phyloP scores from a whole-genome alignment of 805 yeast genomes.

The Candida piceae region DNA sequence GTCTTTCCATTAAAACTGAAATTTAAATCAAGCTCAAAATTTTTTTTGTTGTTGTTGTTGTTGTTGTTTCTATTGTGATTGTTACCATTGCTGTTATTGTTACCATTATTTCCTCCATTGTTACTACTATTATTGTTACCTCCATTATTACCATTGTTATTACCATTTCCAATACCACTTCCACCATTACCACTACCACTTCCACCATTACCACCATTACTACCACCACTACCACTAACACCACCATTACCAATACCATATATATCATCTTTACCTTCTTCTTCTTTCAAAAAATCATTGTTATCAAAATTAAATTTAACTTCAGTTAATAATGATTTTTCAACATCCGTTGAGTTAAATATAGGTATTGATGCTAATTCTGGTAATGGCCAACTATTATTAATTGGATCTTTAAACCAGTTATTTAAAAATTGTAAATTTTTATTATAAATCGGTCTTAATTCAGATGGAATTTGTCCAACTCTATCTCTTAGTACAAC shows the following conservation, averaged over 20 bases:
- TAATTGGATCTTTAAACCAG: constrained; percentile 43
- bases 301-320: constrained; percentile 60
- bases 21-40: constrained; percentile 18
- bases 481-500: constrained; percentile 78
- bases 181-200: no score
- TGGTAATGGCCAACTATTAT: constrained; percentile 70
- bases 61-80: no score
- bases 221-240: no score
- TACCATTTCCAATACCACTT: not conserved
- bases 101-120: no score
- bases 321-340: constrained; percentile 67
- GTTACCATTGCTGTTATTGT: no score
- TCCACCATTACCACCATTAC: no score
- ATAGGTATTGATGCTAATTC: constrained; percentile 59
- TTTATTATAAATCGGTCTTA: constrained; percentile 68
- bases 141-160: not conserved
- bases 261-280: not conserved
- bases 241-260: constrained; percentile 12
- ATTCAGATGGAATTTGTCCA: constrained; percentile 76
- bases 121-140: no score
- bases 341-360: constrained; percentile 72
- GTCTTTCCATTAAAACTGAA: constrained; percentile 21
- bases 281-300: constrained; percentile 35
- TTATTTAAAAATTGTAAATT: constrained; percentile 55
- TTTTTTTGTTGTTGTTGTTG: no score